phyloP scores from a whole-genome alignment of 345 rosid genomes.

The Garcia nutans region DNA sequence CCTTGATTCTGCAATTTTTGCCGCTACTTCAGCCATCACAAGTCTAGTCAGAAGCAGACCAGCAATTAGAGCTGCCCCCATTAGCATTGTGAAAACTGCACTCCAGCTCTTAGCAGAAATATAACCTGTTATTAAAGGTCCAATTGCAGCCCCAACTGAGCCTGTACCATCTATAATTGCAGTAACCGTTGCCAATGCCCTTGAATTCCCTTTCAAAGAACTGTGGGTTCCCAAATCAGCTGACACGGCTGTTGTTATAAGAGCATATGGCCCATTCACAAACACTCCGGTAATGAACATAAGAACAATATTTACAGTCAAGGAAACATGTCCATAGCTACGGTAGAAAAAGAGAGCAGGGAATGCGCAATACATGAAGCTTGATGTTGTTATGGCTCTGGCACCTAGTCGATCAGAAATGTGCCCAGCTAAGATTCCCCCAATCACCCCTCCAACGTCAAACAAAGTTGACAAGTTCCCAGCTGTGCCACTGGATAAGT shows the following conservation, averaged over 20 bases:
- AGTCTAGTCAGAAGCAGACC: conserved; percentile 79
- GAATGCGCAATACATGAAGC: conserved; percentile 87
- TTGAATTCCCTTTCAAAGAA: conserved; percentile 76
- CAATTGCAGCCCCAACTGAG: conserved; percentile 93
- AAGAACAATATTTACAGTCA: conserved; percentile 54
- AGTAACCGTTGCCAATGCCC: conserved; percentile 94
- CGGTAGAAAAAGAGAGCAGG: conserved; percentile 86
- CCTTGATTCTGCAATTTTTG: conserved; percentile 57
- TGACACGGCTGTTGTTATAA: conserved; percentile 95
- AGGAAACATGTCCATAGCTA: conserved; percentile 72
- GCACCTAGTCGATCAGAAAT: conserved; percentile 80
- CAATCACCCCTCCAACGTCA: conserved; percentile 91
- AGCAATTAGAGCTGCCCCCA: conserved; percentile 80
- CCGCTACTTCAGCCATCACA: conserved; percentile 71
- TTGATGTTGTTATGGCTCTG: conserved; percentile 89
- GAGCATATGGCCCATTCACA: conserved; percentile 92
- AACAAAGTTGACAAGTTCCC: conserved; percentile 88
- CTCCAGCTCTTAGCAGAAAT: conserved; percentile 85
- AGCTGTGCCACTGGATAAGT: conserved; percentile 66
- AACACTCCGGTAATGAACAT: conserved; percentile 85
- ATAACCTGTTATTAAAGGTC: conserved; percentile 88
- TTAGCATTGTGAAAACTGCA: conserved; percentile 85
- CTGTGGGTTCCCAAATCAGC: conserved; percentile 96
- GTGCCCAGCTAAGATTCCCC: conserved; percentile 92
- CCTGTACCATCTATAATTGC: conserved; percentile 98